Conservation (phyloP, 805 yeast genomes). For the Spathaspora gorwiae region DNA sequence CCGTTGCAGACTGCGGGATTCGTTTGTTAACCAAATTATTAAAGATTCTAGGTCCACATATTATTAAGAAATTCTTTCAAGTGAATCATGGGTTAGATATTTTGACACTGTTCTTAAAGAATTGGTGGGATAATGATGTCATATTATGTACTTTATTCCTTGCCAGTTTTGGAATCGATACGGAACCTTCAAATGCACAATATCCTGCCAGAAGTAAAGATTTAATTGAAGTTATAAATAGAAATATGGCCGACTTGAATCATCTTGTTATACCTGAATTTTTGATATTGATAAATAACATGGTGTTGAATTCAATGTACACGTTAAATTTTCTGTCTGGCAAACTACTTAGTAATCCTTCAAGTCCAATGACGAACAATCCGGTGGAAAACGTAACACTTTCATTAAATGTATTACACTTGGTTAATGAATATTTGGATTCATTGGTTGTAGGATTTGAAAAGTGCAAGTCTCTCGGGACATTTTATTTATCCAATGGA, state of each 20-base stretch:
- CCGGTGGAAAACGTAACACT: slow-evolving; percentile 16
- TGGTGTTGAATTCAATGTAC: slow-evolving; percentile 29
- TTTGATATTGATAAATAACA: slow-evolving; percentile 28
- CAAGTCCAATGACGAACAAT: slow-evolving; percentile 20
- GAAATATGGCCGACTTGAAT: slow-evolving; percentile 7
- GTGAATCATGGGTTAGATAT: slow-evolving; percentile 48
- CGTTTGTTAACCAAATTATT: slow-evolving; percentile 49
- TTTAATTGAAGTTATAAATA: slow-evolving; percentile 3
- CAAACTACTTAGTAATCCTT: slow-evolving; percentile 28
- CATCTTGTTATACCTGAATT: slow-evolving; percentile 44
- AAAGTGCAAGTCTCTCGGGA: slow-evolving; percentile 15
- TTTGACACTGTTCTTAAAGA: slow-evolving; percentile 39
- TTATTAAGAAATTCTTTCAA: slow-evolving; percentile 46
- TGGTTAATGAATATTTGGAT: slow-evolving; percentile 30
- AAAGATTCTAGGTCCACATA: slow-evolving; percentile 40
- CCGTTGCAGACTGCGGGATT: slow-evolving; percentile 37
- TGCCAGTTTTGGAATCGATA: slow-evolving; percentile 43
- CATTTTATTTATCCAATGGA: slow-evolving; percentile 22
- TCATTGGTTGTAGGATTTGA: slow-evolving; percentile 27
- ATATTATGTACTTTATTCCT: slow-evolving; percentile 39
- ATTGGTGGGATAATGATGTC: slow-evolving; percentile 47
- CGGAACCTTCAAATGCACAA: slow-evolving; percentile 1
- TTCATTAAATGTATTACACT: slow-evolving; percentile 30
- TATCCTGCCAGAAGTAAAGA: slow-evolving; percentile 4
- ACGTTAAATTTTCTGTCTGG: slow-evolving; percentile 26